These are phyloP conservation scores for Colletotrichum brevisporum DNA, from an alignment of 2,329 filamentous ascomycete species.

Conservation along the genomic window DNA sequence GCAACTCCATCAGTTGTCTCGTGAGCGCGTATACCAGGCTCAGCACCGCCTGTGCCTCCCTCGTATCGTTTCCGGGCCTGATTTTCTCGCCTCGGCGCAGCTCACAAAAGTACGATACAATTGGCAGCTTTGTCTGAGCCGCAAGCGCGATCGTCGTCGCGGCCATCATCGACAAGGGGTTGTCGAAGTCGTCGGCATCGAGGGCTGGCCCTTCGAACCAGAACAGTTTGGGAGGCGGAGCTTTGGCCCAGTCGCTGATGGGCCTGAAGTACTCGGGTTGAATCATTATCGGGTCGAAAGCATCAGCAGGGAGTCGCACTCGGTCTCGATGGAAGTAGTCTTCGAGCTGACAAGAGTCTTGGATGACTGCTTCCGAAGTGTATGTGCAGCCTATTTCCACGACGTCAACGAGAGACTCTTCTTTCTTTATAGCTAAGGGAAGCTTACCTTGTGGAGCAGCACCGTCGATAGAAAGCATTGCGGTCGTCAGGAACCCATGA, in stretches of 20 bases:
- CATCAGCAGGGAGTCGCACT: background rate
- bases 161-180: constrained; percentile 33
- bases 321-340: constrained; percentile 16
- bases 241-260: background rate
- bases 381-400: too few species aligned
- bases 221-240: background rate
- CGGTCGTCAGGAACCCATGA: background rate
- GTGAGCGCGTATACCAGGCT: constrained; percentile 28
- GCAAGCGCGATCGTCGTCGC: constrained; percentile 32
- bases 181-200: constrained; percentile 6
- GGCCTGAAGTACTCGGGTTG: background rate
- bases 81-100: constrained; percentile 1
- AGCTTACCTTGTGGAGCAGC: background rate
- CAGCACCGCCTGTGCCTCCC: constrained; percentile 12
- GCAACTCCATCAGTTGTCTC: constrained; percentile 39
- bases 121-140: background rate
- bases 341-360: background rate
- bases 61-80: background rate
- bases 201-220: constrained; percentile 39
- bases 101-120: constrained; percentile 43
- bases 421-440: background rate
- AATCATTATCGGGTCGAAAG: background rate
- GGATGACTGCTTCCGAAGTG: background rate
- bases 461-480: background rate
- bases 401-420: background rate